Base-by-base conservation (phyloP, 805 yeast genomes). In the Yarrowia divulgata region DNA sequence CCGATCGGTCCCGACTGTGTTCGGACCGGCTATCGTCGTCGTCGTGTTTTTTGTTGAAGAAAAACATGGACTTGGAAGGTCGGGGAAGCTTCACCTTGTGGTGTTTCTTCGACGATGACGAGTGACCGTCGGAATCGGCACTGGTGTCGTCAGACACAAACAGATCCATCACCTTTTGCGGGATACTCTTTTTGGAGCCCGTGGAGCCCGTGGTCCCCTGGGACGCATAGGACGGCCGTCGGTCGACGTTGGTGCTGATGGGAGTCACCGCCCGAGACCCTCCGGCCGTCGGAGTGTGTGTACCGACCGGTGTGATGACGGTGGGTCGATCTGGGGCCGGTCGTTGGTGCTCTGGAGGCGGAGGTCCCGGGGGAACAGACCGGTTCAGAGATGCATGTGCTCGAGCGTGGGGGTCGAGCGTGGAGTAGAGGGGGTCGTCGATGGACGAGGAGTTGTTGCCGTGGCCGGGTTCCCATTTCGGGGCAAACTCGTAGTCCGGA, bases 201-300 rank as follows among this genome's bases (percentile, higher is more conserved):
- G 54, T 32, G 7, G 68, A 60, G 23, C 69, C 67, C 4, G 67
- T 68, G 16, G 70, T 68, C 16, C 67, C 60, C 60, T 68, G 70
- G 8, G 68, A 60, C 8, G 70, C 70, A 46, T 68, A 68, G 9
- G 69, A 62, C 9, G 70, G 70, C 2, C 70, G 70, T 23, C 70
- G 23, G n/a, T 63, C 68, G 29, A 48, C 57, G 18, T 49, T 49
- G 16, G 68, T 63, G 57, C 46, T 39, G 57, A 63, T 48, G 7
- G 68, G 68, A 6, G 68, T 48, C 19, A 63, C 52, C 1, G 57
- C 68, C 12, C 68, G 57, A 8, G 68, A 63, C 12, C 57, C 55
- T 12, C 45, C 45, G 5, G 52, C 43, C 8, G 50, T 14, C 8
- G 57, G 55, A 9, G 68, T 48, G 35, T 29, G 43, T n/a, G 57